Evolutionary conservation across 768 basidiomycete genomes (phyloP), one percentile per base, ranked within the genome.

Genomic region (Termitomyces titanicus): DNA sequence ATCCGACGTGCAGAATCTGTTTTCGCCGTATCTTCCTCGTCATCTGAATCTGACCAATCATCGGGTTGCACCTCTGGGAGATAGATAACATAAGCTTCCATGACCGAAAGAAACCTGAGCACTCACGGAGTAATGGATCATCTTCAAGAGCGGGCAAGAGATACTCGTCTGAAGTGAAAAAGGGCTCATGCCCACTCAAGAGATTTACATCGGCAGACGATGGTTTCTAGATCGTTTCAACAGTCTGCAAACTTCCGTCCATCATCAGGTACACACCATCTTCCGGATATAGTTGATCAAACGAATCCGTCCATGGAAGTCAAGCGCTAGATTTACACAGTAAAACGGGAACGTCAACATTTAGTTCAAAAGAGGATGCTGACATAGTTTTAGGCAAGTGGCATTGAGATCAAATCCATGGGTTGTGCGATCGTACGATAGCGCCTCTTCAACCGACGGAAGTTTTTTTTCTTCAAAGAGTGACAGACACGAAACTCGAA

Each of bases 221-320:
- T 46, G 78, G 72, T 70, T 81, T 85, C 89, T 92, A 66, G 3
- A 54, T 33, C 33, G 52, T 56, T 3, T 55, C 27, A n/a, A n/a
- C n/a, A 60, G 51, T 47, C 58, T 43, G 17, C 11, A 57, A 40
- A 31, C 34, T 51, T 35, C 29, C 47, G 17, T 49, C 13, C 12
- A 53, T 45, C 27, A 17, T 8, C 18, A 15, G 20, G 49, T 45
- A 53, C 63, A 27, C 56, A 91, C 92, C 70, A 83, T 80, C 70
- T 82, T 88, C 54, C 94, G 76, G 64, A 96, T 92, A 70, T 81
- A 90, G 68, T 97, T 97, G 71, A 97, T 84, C 48, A 97, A 71
- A 46, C 90, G 82, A 61, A 93, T 86, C 18, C 89, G 79, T 53
- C 82, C 81, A 69, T 93, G 86, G 59, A 87, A 83, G 67, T 96